A percentile compares a stretch with the other conserved stretches of the same genome.
These are phyloP conservation scores for Fistulifera pelliculosa DNA, from an alignment of 108 stramenopile species.

Conservation along the genomic window DNA sequence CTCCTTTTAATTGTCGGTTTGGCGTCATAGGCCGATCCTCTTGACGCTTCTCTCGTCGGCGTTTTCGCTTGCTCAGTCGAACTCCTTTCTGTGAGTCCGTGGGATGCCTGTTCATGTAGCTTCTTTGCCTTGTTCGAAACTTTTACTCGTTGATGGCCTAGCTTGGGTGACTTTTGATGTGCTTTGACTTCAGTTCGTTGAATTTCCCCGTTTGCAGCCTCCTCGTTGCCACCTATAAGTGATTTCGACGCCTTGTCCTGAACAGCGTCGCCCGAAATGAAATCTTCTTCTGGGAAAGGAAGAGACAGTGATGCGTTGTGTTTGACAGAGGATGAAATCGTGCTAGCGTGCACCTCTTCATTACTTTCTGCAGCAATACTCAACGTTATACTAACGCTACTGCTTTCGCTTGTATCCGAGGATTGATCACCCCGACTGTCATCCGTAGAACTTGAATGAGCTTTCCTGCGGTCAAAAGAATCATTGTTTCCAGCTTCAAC, in stretches of 20 bases:
- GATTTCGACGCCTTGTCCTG: too few species aligned
- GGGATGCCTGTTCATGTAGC: too few species aligned
- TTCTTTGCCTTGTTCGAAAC: too few species aligned
- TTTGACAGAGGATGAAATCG: not conserved
- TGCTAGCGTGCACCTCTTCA: not conserved
- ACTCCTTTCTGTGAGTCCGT: too few species aligned
- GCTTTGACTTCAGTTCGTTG: too few species aligned
- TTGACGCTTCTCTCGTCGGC: not conserved
- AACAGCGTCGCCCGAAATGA: too few species aligned
- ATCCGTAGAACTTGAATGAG: not conserved
- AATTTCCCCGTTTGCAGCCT: too few species aligned
- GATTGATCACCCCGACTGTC: conserved; percentile 4
- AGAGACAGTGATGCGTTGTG: not conserved
- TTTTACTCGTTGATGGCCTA: too few species aligned
- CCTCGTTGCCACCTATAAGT: too few species aligned
- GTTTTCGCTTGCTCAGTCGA: too few species aligned
- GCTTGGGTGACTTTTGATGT: too few species aligned
- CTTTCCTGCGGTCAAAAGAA: not conserved
- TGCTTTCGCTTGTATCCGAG: not conserved
- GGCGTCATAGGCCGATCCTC: not conserved
- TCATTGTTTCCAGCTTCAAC: not conserved
- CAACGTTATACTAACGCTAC: not conserved
- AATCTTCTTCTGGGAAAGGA: too few species aligned
- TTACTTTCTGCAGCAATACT: not conserved
- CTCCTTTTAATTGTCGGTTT: not conserved